Evolutionary conservation across 139 green algal genomes (phyloP).

Genomic region (Chlamydomonas sp.): DNA sequence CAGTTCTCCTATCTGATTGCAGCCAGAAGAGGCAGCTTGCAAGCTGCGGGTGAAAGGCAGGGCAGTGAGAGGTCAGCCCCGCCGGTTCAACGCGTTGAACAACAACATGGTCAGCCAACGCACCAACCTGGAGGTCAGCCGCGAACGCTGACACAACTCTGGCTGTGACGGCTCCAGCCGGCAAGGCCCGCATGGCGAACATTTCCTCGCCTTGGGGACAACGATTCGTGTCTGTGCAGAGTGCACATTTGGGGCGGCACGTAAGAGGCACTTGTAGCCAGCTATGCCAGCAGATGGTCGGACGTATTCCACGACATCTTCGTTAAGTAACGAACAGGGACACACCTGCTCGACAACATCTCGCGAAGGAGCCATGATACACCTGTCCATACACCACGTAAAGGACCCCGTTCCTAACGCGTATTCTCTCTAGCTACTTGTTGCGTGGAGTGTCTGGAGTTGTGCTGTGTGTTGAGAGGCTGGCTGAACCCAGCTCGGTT

Average conservation of each 20-base stretch:
- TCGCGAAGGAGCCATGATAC: neutral
- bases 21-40: slow-evolving; percentile 17
- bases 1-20: slow-evolving; percentile 15
- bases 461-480: no score
- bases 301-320: no score
- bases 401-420: no score
- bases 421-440: no score
- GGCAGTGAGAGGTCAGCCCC: neutral
- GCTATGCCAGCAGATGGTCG: no score
- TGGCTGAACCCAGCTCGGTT: no score
- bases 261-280: neutral
- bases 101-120: neutral
- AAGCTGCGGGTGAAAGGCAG: neutral
- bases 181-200: neutral
- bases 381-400: no score
- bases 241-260: neutral
- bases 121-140: neutral
- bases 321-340: neutral
- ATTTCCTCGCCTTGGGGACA: neutral
- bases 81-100: neutral
- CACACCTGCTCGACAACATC: slow-evolving; percentile 6
- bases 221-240: neutral
- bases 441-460: no score
- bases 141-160: slow-evolving; percentile 25
- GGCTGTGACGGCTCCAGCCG: slow-evolving; percentile 9